Evolutionary conservation across 1,284 basidiomycete species (phyloP), one percentile per base, ranked within the genome.

Genomic region (Cutaneotrichosporon spelunceum): DNA sequence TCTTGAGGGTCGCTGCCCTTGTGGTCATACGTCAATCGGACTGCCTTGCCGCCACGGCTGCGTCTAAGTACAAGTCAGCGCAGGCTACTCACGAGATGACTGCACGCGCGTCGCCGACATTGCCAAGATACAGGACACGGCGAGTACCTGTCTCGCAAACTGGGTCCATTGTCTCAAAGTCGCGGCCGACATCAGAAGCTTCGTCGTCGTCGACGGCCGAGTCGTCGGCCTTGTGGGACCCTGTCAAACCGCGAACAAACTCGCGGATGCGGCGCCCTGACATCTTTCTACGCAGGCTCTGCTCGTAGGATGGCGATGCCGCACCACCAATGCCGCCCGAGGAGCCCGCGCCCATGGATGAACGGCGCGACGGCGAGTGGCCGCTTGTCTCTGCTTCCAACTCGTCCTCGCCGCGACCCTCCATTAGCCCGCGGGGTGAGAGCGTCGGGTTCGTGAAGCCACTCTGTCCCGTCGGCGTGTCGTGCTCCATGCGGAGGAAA

Each of bases 1-100:
- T 99, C 96, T 75, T 95, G 92, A 70, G 89, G 88, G 77, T 99
- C 96, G 4, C 90, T 89, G 44, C 96, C 96, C 79, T 99, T 99
- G 83, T 99, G 96, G 74, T 99, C 96, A 77, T 99, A 99, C 16
- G 95, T 99, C 74, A 99, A 81, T 42, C 96, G 84, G 2, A 99
- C 87, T 1, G 93, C 96, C 72, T 87, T 89, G 23, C 95, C 96
- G 8, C 84, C 86, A 36, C 96, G 89, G 72, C 53, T 55, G 14
- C 91, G 26, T 24, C 34, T 53, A 24, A 59, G 60, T 23, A 5
- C 52, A 9, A 42, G 23, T 23, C 21, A 16, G 6, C 24, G 16
- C 3, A 11, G 4, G 45, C 3, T 19, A 70, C 76, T 60, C 53
- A 77, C 78, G 70, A 78, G 4, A 81, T 70, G 2, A 81, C 78